Conservation (phyloP, 495 filamentous ascomycete genomes). For the Poronia punctata region DNA sequence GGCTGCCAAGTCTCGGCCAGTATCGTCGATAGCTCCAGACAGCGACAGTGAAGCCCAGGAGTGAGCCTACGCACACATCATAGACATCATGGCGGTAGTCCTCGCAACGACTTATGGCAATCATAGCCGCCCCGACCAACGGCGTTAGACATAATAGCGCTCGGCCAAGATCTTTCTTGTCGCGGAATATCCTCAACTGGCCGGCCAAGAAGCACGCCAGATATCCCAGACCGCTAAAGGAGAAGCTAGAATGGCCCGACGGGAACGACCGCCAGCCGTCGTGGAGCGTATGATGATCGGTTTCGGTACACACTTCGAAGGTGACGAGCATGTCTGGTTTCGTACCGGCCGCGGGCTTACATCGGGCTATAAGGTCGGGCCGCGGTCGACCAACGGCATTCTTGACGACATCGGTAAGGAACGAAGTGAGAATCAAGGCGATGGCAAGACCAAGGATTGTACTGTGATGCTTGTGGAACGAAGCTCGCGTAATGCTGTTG, state of each 20-base stretch:
- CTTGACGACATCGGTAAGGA: constrained; percentile 88
- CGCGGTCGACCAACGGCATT: constrained; percentile 85
- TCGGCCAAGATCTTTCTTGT: constrained; percentile 58
- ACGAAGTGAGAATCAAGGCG: constrained; percentile 65
- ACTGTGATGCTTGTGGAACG: constrained; percentile 76
- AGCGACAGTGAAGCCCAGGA: constrained; percentile 66
- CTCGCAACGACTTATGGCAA: constrained; percentile 84
- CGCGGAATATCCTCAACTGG: constrained; percentile 73
- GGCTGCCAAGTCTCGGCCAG: constrained; percentile 44
- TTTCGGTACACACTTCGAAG: constrained; percentile 74
- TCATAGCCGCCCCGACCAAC: constrained; percentile 71
- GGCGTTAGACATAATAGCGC: constrained; percentile 62
- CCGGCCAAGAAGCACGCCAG: constrained; percentile 70
- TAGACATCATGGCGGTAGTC: constrained; percentile 95
- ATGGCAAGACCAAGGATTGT: constrained; percentile 74
- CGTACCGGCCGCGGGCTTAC: constrained; percentile 62
- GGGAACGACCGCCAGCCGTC: constrained; percentile 95
- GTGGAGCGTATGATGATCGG: constrained; percentile 67
- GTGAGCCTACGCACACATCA: constrained; percentile 72
- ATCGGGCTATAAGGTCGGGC: constrained; percentile 85
- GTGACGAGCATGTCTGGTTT: constrained; percentile 60
- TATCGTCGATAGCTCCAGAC: constrained; percentile 76
- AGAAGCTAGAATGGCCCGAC: constrained; percentile 79
- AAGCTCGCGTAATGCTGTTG: constrained; percentile 52
- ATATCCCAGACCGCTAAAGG: constrained; percentile 82